Evolutionary conservation across 148 eudicot species (phyloP), one percentile per base, ranked within the genome.

Genomic region (Nyssa sinensis): DNA sequence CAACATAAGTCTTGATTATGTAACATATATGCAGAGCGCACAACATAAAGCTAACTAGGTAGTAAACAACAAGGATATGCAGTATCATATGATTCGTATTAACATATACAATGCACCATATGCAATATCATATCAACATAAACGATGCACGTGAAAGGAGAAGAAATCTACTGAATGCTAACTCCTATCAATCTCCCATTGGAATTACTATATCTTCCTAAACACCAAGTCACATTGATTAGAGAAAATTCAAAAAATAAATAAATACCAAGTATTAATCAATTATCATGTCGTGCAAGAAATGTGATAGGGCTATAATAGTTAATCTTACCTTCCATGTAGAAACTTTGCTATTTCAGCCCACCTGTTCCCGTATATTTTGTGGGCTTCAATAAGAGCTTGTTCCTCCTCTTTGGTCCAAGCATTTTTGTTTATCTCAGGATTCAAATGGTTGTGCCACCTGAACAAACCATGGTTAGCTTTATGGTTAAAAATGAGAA

Each of bases 381-480:
- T 80, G 34, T 92, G 97, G 76, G 82, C 82, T 35, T 79, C 65
- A 23, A 76, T 23, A 71, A 92, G 89, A 68, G 74, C 64, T 23
- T 84, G 77, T 66, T 88, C 94, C 80, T 92, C 97, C 67, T 81
- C 88, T 67, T 84, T 74, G 4, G 88, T 83, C 97, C 97, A 92
- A 4, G 94, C 86, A 73, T 82, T 91, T 81, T 79, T 90, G 73
- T 79, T 92, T 75, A 92, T 88, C 61, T 83, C 85, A 37, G 97
- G 97, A 72, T 90, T 85, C 37, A 92, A 79, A 82, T 92, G 97
- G 66, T 92, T 92, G 75, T 82, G 78, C 94, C 94, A 92, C 85
- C 94, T 92, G 75, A 34, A 68, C 58, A 77, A 27, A 31, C 16
- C 44, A 41, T 9, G 2, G 7, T 41, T 30, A 7, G n/a, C 28